These are phyloP conservation scores for Ilex aquifolium DNA, from an alignment of 257 asterid genomes.

Conservation along the genomic window DNA sequence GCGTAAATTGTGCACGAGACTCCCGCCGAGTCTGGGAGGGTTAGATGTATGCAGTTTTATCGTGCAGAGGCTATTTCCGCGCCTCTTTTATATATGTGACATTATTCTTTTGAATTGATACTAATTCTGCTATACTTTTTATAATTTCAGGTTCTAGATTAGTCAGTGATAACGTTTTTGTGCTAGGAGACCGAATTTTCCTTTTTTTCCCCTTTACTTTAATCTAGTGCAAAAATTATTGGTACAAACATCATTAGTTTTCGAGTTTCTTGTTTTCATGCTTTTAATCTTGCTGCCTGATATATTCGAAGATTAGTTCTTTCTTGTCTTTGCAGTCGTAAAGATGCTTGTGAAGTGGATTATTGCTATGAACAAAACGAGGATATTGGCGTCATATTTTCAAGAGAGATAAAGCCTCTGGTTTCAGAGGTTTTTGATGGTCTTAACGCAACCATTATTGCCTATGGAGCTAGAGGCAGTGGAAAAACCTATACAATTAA, in stretches of 20 bases:
- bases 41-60: too few species aligned
- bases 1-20: too few species aligned
- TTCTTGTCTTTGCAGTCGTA: conserved; percentile 31
- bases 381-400: conserved; percentile 33
- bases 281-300: neutral
- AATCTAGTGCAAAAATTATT: too few species aligned
- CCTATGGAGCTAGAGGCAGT: conserved; percentile 84
- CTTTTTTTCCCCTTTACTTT: neutral
- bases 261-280: neutral
- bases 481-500: conserved; percentile 69
- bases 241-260: neutral
- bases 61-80: too few species aligned
- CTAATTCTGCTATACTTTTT: too few species aligned
- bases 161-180: too few species aligned
- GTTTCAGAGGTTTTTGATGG: conserved; percentile 46
- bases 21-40: too few species aligned
- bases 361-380: conserved; percentile 55
- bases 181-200: too few species aligned
- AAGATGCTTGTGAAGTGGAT: conserved; percentile 53
- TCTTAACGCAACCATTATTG: conserved; percentile 58
- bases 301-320: too few species aligned
- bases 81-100: too few species aligned
- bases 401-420: conserved; percentile 63
- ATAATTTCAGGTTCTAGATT: too few species aligned
- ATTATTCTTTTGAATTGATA: too few species aligned